Base-by-base conservation (phyloP, 2,329 filamentous ascomycete species). In the Emergomyces orientalis region DNA sequence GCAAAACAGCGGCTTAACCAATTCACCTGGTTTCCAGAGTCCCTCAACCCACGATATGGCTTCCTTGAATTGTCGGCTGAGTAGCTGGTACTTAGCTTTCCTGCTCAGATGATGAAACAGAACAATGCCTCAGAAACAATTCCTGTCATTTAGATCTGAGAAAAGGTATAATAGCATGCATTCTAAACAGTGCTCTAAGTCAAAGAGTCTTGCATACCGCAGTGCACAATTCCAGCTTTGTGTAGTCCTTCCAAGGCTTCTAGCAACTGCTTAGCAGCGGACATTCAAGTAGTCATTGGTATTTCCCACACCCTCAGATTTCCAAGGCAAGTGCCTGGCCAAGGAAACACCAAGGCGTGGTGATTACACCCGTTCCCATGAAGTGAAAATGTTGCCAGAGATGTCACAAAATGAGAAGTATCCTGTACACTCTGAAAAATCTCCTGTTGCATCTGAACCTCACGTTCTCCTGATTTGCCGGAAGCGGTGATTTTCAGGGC, bases 401-500 rank as follows among this genome's bases (percentile, higher is more conserved):
- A 61, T 11, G 25, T 52, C 27, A 61, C 43, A n/a, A 61, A 45
- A 13, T 27, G 59, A 39, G 59, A 61, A 8, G 25, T 61, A 54
- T 61, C 59, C 25, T 30, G 27, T 39, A 61, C 59, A 51, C 34
- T 61, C 17, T 17, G 45, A 37, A 34, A 25, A 43, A 61, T 61
- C 25, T 61, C 59, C n/a, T 51, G 17, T 19, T 61, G 59, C 59
- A 61, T 61, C 13, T 27, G 30, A 22, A 52, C 13, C 34, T 61
- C 59, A 39, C n/a, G 43, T 61, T 61, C 43, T 52, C 22, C 45
- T 60, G 55, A 69, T 54, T 66, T 39, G 17, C 66, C 68, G 17
- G 59, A 59, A 30, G 63, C 43, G 63, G 70, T 65, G n/a, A 70
- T 59, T 62, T 70, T 71, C 27, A 72, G 63, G 19, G 69, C 69